Evolutionary conservation across 2,329 filamentous ascomycete species (phyloP), one percentile per base, ranked within the genome.

Genomic region (Phialophora macrospora): DNA sequence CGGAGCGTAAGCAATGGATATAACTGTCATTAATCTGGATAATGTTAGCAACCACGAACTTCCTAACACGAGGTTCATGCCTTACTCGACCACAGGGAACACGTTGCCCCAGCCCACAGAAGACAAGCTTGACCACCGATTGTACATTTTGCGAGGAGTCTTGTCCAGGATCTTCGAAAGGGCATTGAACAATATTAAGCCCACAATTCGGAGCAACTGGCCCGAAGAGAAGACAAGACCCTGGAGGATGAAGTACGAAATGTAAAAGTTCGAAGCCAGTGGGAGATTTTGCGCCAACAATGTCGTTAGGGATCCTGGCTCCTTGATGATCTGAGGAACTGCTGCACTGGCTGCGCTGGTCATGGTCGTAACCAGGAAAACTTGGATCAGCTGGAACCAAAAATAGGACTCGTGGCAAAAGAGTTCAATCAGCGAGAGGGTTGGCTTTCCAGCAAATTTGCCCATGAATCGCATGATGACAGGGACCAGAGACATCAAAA

Each of bases 321-420:
- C 72, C 0, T 87, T 46, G 14, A 88, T 80, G 55, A 96, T 88
- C 22, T 87, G 72, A 26, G 84, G 79, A 1, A 88, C 83, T 0
- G 91, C 87, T 6, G 89, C 85, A 2, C 92, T 87, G 9, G 93
- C 93, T 1, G 92, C 89, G 17, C 92, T 94, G 1, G 91, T 86
- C 32, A 98, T 71, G 0, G 94, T 97, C 0, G 91, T 88, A 56
- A 98, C 87, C 64, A 98, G 80, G 80, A 98, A 98, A 52, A 97
- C 91, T 75, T 98, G 93, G 22, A 97, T 84, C 51, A 98, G 87
- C 66, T 82, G 79, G 74, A 82, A 81, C 54, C 85, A 87, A 74
- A 97, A 99, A 82, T 96, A 98, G 72, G 88, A 90, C 74, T 93
- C 95, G 75, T 98, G 92, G 0, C 92, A 93, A 65, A 92, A 93